Base-by-base conservation (phyloP, 768 basidiomycete genomes). In the Kwoniella bestiolae region DNA sequence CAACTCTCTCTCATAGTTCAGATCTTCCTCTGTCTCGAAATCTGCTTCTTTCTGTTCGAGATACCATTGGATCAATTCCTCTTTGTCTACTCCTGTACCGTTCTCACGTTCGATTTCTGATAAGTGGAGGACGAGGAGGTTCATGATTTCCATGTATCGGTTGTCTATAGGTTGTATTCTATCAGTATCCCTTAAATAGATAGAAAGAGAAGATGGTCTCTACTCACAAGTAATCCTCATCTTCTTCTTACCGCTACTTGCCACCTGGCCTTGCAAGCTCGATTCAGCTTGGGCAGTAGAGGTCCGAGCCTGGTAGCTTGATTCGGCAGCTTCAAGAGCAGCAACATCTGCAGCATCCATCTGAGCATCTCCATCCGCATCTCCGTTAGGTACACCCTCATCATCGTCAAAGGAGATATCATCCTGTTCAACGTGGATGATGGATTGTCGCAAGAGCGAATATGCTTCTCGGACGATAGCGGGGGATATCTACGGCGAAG, bases 391-490 rank as follows among this genome's bases (percentile, higher is more conserved):
- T 31, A 84, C 86, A 69, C 86, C 86, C 71, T 94, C 92, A 76
- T 98, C 79, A n/a, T 82, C 81, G 58, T 82, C 96, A 80, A 98
- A 91, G 78, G 96, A 93, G 75, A 99, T 89, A 74, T 98, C 95
- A 77, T 99, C 96, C 80, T 98, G 94, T 78, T 99, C 96, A 66
- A 99, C 94, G 76, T 98, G 96, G 73, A 99, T 97, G 82, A 99
- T 99, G 2, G 96, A 98, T 76, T 96, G 94, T 26, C 91, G 88
- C 12, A 99, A 84, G 21, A 99, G 88, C 46, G 88, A 89, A 82
- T 91, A 98, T 2, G 96, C 96, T 82, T 99, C 96, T 44, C 94
- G 88, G 23, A 99, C 95, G 78, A 95, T 94, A 2, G 87, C 89
- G 6, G 95, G 94, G 0, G 87, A 91, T 74, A 99, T 98, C 91